These are phyloP conservation scores for Aspergillus pseudonomiae DNA, from an alignment of 2,329 filamentous ascomycete species.

Conservation along the genomic window DNA sequence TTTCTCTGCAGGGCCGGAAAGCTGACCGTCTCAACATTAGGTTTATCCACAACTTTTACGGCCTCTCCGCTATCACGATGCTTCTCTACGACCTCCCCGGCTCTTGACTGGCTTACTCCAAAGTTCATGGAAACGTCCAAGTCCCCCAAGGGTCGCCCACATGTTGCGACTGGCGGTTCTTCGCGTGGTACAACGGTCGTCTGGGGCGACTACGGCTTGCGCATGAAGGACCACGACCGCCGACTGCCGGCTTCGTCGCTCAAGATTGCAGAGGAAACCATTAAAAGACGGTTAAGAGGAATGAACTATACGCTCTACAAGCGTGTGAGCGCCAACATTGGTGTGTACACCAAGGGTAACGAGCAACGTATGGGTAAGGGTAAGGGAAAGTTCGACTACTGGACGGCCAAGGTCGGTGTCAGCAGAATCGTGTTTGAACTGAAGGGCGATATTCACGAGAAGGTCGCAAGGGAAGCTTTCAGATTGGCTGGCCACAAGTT, in stretches of 20 bases:
- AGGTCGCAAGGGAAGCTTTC: slow-evolving; percentile 91
- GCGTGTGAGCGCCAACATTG: slow-evolving; percentile 86
- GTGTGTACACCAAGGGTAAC: slow-evolving; percentile 93
- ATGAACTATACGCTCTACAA: slow-evolving; percentile 93
- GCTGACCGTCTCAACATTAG: slow-evolving; percentile 28
- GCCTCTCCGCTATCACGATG: slow-evolving; percentile 55
- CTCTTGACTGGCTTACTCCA: slow-evolving; percentile 78
- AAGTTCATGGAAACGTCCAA: slow-evolving; percentile 80
- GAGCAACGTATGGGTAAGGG: slow-evolving; percentile 99
- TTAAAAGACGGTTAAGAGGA: slow-evolving; percentile 83
- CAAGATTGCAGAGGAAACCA: slow-evolving; percentile 90
- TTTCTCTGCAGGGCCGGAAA: slow-evolving; percentile 4
- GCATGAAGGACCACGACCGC: slow-evolving; percentile 91
- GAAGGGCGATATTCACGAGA: slow-evolving; percentile 89
- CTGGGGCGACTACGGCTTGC: slow-evolving; percentile 94
- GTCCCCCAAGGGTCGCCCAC: slow-evolving; percentile 82
- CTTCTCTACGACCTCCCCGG: slow-evolving; percentile 71
- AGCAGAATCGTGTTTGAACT: slow-evolving; percentile 92
- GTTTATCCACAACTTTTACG: slow-evolving; percentile 31
- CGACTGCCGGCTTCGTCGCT: slow-evolving; percentile 84
- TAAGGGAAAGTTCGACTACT: slow-evolving; percentile 96
- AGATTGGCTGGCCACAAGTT: slow-evolving; percentile 92
- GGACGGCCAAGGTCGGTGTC: slow-evolving; percentile 86
- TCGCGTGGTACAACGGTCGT: slow-evolving; percentile 91
- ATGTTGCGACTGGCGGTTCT: slow-evolving; percentile 88